phyloP scores from a whole-genome alignment of 176 grass and related monocot species.

The Avena insularis region DNA sequence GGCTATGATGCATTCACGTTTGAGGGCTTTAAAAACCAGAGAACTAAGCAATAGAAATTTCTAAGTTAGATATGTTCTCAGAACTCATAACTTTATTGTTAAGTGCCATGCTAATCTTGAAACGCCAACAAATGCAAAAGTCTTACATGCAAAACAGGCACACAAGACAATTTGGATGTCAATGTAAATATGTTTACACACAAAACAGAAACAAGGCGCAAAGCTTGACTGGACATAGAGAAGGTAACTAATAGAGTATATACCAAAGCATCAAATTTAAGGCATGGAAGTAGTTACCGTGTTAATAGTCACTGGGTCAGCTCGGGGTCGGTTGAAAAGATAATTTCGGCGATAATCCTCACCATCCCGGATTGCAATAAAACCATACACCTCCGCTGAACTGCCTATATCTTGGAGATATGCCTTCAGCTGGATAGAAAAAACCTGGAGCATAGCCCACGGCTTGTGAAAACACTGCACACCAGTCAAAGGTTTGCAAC shows the following conservation, averaged over 20 bases:
- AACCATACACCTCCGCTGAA: slow-evolving; percentile 14
- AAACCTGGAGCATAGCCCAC: slow-evolving; percentile 4
- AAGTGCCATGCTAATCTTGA: neutral
- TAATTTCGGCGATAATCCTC: slow-evolving; percentile 28
- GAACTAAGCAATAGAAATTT: neutral
- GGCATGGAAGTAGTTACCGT: neutral
- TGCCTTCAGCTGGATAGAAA: slow-evolving; percentile 17
- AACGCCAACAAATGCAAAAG: neutral
- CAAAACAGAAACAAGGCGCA: neutral
- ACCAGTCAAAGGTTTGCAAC: neutral
- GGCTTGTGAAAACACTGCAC: neutral
- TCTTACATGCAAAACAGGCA: neutral
- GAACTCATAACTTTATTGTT: neutral
- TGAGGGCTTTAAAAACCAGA: neutral
- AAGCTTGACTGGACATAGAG: slow-evolving; percentile 1
- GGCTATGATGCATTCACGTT: slow-evolving; percentile 1
- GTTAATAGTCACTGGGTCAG: neutral
- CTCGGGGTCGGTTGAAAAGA: slow-evolving; percentile 2
- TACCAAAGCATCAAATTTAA: slow-evolving; percentile 15
- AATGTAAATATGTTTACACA: no score
- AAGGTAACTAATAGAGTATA: neutral
- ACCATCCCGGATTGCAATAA: slow-evolving; percentile 21
- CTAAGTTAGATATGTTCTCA: neutral
- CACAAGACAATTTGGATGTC: no score
- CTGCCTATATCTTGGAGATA: slow-evolving; percentile 15